Evolutionary conservation across 2,329 filamentous ascomycete genomes (phyloP).

Genomic region (Botrytis elliptica): DNA sequence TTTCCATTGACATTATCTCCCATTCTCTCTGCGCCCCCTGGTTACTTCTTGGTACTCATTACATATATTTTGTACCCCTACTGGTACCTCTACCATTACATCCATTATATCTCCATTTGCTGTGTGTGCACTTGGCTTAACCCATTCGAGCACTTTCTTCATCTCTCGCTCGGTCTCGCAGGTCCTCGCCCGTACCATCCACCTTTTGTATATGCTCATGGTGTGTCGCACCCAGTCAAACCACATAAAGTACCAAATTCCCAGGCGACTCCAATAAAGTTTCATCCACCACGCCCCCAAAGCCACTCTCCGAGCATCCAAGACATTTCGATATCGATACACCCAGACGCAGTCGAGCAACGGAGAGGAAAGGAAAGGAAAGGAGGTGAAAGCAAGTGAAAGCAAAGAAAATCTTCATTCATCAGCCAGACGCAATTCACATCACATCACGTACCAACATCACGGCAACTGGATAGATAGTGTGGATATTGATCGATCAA

Average conservation of each 20-base stretch:
- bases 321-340: slow-evolving; percentile 6
- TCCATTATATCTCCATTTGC: neutral
- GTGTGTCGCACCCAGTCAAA: neutral
- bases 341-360: neutral
- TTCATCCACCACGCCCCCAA: neutral
- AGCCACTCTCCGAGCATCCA: neutral
- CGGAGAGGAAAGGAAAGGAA: too few species aligned
- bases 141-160: neutral
- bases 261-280: neutral
- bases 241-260: neutral
- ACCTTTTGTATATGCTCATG: neutral
- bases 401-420: neutral
- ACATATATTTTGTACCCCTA: neutral
- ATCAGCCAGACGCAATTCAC: neutral
- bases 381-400: neutral
- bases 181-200: neutral
- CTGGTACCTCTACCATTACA: neutral
- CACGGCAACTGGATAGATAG: neutral
- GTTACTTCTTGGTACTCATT: neutral
- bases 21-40: neutral
- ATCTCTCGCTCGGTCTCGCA: neutral
- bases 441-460: neutral
- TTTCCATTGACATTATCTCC: neutral
- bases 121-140: neutral
- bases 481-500: neutral